Base-by-base conservation (phyloP, 768 basidiomycete genomes). In the Pulveroboletus sp. region DNA sequence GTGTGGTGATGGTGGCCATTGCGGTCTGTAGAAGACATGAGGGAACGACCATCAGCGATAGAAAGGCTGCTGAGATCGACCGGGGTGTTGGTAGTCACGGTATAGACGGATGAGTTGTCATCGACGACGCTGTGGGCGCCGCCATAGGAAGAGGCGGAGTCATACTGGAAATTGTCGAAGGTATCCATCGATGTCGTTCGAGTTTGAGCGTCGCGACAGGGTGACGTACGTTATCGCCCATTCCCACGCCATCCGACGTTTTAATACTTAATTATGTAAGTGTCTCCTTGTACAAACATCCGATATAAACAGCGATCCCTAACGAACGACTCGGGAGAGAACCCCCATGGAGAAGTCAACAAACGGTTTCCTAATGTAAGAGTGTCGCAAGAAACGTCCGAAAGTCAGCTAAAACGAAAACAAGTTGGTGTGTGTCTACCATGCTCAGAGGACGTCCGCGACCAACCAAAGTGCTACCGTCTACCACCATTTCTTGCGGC, bases 121-220 rank as follows among this genome's bases (percentile, higher is more conserved):
- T 90, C 88, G 30, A 88, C 79, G 36, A 86, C 73, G 55, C 85
- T 76, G 44, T 84, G 76, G 7, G 76, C 72, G 40, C 76, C 76
- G 48, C 87, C 88, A 58, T 90, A 90, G 0, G 88, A 85, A 6
- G 88, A 90, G 26, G 86, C 82, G 17, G 86, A 85, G 58, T 90
- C 87, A 59, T 86, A 89, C 66, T 89, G 87, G 59, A 88, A 89
- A 62, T 89, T 89, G 67, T 89, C 87, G 60, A 89, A 89, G 10
- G 83, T 79, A 65, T 89, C 87, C 87, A 89, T 88, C 56, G 50
- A 57, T 58, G 65, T 51, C 47, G 57, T 69, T 59, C 47, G 31
- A 32, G 60, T 50, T 43, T 14, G 39, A 59, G 54, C 21, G 26
- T 28, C 6, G 26, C 5, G 9, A 5, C 5, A 24, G 8, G 17